These are phyloP conservation scores for Pseudogymnoascus pannorum DNA, from an alignment of 2,329 filamentous ascomycete genomes.

Conservation along the genomic window DNA sequence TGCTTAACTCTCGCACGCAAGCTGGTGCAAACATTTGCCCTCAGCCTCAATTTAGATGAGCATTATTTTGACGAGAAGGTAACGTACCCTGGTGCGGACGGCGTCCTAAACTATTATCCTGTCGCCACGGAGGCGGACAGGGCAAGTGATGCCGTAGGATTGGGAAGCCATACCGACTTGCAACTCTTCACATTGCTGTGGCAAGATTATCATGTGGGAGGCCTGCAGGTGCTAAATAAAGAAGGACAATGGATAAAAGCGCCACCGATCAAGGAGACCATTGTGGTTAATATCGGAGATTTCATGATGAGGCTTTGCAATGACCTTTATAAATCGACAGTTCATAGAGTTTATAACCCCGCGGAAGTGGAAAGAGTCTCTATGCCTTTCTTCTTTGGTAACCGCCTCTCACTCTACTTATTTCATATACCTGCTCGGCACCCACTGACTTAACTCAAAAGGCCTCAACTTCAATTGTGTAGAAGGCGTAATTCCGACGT, in stretches of 20 bases:
- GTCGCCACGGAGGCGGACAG: constrained; percentile 29
- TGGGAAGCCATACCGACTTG: constrained; percentile 42
- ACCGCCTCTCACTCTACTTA: background rate
- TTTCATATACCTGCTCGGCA: background rate
- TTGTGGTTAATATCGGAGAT: constrained; percentile 47
- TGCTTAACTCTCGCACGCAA: constrained; percentile 44
- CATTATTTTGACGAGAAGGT: constrained; percentile 47
- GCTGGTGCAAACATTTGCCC: constrained; percentile 45
- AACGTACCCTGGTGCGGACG: constrained; percentile 41
- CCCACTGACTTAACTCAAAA: constrained; percentile 5
- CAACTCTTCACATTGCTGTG: constrained; percentile 44
- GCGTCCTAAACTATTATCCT: constrained; percentile 40
- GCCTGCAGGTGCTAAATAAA: constrained; percentile 37
- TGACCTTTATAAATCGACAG: constrained; percentile 39
- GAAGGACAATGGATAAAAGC: constrained; percentile 39
- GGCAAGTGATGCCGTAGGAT: constrained; percentile 30
- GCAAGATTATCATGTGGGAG: constrained; percentile 36
- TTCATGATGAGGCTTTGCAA: constrained; percentile 45
- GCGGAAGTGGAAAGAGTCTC: constrained; percentile 38
- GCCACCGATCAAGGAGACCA: constrained; percentile 37
- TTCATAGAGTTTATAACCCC: constrained; percentile 42
- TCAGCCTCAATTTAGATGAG: constrained; percentile 47
- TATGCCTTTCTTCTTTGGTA: constrained; percentile 51
- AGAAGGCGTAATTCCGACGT: constrained; percentile 41
- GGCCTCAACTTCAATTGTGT: constrained; percentile 46